A percentile compares a stretch with the other conserved stretches of the same genome.
These are phyloP conservation scores for Fusarium secorum DNA, from an alignment of 2,329 filamentous ascomycete genomes.

Conservation along the genomic window DNA sequence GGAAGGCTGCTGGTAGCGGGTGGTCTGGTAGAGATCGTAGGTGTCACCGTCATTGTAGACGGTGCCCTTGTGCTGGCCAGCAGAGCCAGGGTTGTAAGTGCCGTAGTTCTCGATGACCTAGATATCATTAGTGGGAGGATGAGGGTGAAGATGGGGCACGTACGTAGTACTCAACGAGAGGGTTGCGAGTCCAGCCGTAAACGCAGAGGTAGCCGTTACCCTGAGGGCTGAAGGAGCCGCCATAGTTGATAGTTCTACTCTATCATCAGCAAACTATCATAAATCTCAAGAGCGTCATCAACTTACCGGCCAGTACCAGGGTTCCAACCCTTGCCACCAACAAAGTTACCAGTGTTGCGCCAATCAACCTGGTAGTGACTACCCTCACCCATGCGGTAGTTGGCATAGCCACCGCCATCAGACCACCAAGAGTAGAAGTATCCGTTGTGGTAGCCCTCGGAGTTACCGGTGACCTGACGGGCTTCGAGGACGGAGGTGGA, in stretches of 20 bases:
- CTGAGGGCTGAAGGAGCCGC: constrained; percentile 8
- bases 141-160: fast-evolving
- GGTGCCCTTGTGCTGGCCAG: constrained; percentile 3
- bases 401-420: constrained; percentile 8
- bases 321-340: constrained; percentile 18
- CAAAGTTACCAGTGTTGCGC: constrained; percentile 23
- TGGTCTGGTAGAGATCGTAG: constrained; percentile 5
- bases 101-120: constrained; percentile 8
- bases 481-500: constrained; percentile 3
- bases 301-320: constrained; percentile 14
- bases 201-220: constrained; percentile 11
- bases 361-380: constrained; percentile 5
- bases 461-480: constrained; percentile 7
- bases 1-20: neutral
- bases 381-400: constrained; percentile 3
- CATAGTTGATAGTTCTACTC: constrained; percentile 12
- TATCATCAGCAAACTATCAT: neutral
- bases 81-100: neutral
- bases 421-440: constrained; percentile 26
- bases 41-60: constrained; percentile 15
- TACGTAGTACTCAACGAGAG: constrained; percentile 20
- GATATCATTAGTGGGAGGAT: fast-evolving
- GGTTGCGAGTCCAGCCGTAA: constrained; percentile 11
- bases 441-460: constrained; percentile 5
- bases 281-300: fast-evolving